Evolutionary conservation across 225 moss, liverwort and hornwort genomes (phyloP).

Genomic region (Marchantia polymorpha): DNA sequence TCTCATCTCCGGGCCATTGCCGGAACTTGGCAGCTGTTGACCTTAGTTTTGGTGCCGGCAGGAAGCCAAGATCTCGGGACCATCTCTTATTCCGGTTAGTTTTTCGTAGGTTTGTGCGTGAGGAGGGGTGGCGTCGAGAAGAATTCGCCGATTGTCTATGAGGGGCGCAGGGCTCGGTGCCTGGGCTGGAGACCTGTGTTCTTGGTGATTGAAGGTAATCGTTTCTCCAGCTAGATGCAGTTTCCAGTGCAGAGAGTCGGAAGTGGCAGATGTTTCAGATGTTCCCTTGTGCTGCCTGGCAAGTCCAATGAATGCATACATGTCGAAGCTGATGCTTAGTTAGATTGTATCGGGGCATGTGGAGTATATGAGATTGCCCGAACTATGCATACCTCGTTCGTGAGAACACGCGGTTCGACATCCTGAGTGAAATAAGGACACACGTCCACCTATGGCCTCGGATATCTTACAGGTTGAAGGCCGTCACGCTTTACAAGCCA

Average conservation of each 20-base stretch:
- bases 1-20: not conserved
- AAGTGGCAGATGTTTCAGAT: not conserved
- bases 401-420: no score
- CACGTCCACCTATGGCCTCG: not conserved
- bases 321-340: not conserved
- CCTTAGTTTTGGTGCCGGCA: not conserved
- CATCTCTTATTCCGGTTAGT: not conserved
- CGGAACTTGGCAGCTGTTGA: not conserved
- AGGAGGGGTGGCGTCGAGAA: conserved; percentile 4
- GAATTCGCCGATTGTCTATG: not conserved
- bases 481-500: not conserved
- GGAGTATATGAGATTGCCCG: not conserved
- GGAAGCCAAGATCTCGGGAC: not conserved
- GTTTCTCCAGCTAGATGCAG: not conserved
- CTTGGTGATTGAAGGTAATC: conserved; percentile 2
- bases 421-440: no score
- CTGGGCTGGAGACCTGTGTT: not conserved
- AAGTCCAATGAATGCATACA: not conserved
- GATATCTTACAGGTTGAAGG: not conserved
- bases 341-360: not conserved
- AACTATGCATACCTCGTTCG: not conserved
- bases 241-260: not conserved
- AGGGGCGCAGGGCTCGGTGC: not conserved
- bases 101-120: not conserved
- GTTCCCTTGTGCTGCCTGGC: not conserved